Base-by-base conservation (phyloP, 2,329 filamentous ascomycete genomes). In the Beauveria asiatica region DNA sequence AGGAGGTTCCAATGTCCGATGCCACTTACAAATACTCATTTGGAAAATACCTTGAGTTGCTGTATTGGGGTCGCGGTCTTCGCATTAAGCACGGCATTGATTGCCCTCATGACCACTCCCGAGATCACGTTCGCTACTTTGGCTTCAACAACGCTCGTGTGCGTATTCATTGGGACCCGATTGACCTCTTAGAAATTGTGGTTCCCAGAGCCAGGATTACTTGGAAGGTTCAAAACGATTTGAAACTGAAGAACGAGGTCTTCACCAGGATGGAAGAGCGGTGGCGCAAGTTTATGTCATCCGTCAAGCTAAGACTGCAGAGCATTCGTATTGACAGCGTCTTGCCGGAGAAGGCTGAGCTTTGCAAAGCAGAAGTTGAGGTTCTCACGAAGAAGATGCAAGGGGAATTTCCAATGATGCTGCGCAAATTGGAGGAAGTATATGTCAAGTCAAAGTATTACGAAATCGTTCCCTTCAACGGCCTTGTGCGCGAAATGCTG, bases 21-120 rank as follows among this genome's bases (percentile, higher is more conserved):
- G 92, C 86, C 67, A 95, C 92, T 0, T 99, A 92, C 89, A 97
- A 95, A 71, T 99, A 99, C 72, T 99, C 94, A 0, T 96, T 99
- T 69, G 94, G 91, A 11, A 99, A 99, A 73, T 99, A 97, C 68
- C 80, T 99, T n/a, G 94, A 99, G 73, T 79, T 99, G 19, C 92
- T 92, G 2, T 97, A 97, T 72, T 99, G 93, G 92, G 93, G 92
- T 69, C 88, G 85, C 46, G 88, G 90, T 42, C 76, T 97, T 53
- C 89, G 86, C 69, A 85, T 87, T 66, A 86, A 83, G 65, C 85
- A 87, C 50, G 84, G 86, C 30, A 79, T 89, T 42, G 77, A 72
- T 57, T 99, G 95, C 70, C 84, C 89, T 17, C 94, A 99, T 70
- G 93, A 99, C 70, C 86, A 97, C 61, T 92, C 96, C 72, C 86